These are phyloP conservation scores for Dactylis glomerata DNA, from an alignment of 176 grass and related monocot species.

Conservation along the genomic window DNA sequence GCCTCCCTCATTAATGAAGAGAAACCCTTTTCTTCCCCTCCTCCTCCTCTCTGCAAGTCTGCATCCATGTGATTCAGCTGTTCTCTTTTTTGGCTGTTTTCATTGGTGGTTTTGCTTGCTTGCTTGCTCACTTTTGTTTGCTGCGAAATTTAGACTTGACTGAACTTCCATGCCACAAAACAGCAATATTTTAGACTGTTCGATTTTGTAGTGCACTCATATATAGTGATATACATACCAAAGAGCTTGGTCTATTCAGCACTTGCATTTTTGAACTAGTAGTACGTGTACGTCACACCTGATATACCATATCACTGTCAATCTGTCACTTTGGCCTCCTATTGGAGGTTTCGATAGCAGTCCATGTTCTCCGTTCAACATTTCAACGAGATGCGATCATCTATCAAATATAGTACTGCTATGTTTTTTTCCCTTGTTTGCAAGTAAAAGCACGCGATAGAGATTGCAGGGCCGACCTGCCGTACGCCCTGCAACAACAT, in stretches of 20 bases:
- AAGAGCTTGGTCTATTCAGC: background rate
- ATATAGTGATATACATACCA: background rate
- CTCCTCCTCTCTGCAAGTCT: too few relatives aligned
- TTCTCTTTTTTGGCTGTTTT: background rate
- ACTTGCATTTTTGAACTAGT: background rate
- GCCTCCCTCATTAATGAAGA: slow-evolving; percentile 35
- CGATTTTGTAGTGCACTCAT: background rate
- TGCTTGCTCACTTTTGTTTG: background rate
- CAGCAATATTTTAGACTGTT: background rate
- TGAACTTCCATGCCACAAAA: background rate
- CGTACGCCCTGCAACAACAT: background rate
- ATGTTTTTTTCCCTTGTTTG: background rate
- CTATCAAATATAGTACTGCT: background rate
- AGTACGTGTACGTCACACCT: background rate
- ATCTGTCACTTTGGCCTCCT: background rate
- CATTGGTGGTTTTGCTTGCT: background rate
- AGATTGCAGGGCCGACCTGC: background rate
- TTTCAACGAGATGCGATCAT: background rate
- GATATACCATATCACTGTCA: background rate
- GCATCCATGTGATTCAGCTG: slow-evolving; percentile 11
- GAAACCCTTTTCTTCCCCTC: background rate
- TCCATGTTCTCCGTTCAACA: background rate
- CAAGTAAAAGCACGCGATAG: slow-evolving; percentile 1
- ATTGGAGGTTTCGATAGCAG: background rate
- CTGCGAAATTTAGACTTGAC: background rate